A percentile compares a stretch with the other conserved stretches of the same genome.
Evolutionary conservation across 2,329 filamentous ascomycete genomes (phyloP).

Genomic region (Fusarium sp.): DNA sequence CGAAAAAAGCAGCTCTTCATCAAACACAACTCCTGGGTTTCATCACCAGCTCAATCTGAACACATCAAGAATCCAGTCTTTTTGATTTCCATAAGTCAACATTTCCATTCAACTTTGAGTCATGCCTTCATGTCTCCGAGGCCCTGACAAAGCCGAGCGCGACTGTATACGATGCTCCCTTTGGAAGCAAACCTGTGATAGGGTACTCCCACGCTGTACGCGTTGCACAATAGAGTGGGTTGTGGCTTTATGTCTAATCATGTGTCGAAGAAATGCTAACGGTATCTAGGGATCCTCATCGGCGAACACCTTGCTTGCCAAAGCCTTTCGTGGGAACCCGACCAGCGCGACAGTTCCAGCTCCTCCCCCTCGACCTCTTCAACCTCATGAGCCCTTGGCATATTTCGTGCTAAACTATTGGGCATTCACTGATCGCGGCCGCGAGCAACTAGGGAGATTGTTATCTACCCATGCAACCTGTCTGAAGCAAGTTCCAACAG

Average conservation of each 20-base stretch:
- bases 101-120: not conserved
- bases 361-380: too few species aligned
- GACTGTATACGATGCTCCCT: not conserved
- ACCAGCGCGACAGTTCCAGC: too few species aligned
- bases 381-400: too few species aligned
- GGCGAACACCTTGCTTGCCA: too few species aligned
- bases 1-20: not conserved
- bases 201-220: not conserved
- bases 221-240: not conserved
- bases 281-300: too few species aligned
- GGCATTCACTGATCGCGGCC: not conserved
- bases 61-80: not conserved
- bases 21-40: not conserved
- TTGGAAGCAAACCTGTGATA: conserved; percentile 11
- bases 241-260: too few species aligned
- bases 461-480: not conserved
- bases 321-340: too few species aligned
- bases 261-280: too few species aligned
- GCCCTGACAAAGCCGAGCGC: not conserved
- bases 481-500: too few species aligned
- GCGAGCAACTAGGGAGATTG: not conserved
- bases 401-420: too few species aligned
- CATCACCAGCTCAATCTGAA: not conserved
- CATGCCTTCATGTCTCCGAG: not conserved
- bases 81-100: rapidly evolving